Evolutionary conservation across 805 yeast species (phyloP), one percentile per base, ranked within the genome.

Genomic region (Cyberlindnera lachancei): DNA sequence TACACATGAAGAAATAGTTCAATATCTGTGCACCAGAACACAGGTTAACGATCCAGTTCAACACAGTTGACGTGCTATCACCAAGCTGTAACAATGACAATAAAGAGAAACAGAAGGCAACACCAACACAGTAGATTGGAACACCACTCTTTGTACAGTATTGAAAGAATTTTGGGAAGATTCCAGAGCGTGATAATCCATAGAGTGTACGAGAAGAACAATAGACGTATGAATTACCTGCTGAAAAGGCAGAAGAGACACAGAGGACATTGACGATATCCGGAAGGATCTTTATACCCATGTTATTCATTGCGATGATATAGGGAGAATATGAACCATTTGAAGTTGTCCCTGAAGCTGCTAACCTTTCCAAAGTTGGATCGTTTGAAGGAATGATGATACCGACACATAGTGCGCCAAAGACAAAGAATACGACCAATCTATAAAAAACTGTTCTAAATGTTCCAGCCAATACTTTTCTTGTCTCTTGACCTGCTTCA

Each of bases 401-500:
- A 18, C 87, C 86, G 37, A 76, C 78, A 35, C 72, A 70, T 14
- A 84, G 60, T 2, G 81, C 68, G 14, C 87, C 81, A 9, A 75
- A 63, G 29, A 79, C 59, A 52, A 75, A 82, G 56, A 85, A 81
- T 18, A 70, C 48, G 13, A 61, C 59, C 45, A 69, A 63, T 42
- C 95, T 66, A 48, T 65, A 65, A 37, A 82, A 73, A 15, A 84
- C 85, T 33, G 78, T 75, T 44, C 71, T 76, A 59, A 77, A 82
- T 0, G 94, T 92, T 19, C 64, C 66, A 8, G 88, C 84, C 52
- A 85, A 58, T 7, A 73, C 73, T 36, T 70, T 70, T 35, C 92
- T 67, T 9, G 94, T 88, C 48, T 75, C 67, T 31, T 67, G 63
- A n/a, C 83, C 75, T n/a, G 79, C 70, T 55, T 85, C 95, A 30